Evolutionary conservation across 108 stramenopile species (phyloP).

Genomic region (Aureococcus anophagefferens): DNA sequence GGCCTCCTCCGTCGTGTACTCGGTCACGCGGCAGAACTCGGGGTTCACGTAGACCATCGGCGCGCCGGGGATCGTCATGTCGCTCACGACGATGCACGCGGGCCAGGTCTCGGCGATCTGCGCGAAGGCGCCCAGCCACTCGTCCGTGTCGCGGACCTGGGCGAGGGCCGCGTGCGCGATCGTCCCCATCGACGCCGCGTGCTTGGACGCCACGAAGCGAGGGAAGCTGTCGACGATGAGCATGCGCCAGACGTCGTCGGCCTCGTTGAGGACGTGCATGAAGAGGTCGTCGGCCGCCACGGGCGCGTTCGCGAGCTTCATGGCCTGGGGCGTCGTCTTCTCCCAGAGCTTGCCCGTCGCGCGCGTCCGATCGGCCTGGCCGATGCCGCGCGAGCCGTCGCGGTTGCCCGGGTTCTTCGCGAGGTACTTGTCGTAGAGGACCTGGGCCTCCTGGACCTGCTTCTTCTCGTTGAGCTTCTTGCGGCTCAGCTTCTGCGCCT

Average conservation of each 20-base stretch:
- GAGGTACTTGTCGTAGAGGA: no score
- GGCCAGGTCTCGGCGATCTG: conserved; percentile 32
- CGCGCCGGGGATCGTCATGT: conserved; percentile 37
- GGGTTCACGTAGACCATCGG: conserved; percentile 34
- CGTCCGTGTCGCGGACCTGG: conserved; percentile 33
- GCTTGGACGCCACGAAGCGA: conserved; percentile 30
- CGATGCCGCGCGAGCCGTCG: no score
- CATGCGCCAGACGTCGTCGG: conserved; percentile 12
- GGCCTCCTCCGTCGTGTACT: conserved; percentile 59
- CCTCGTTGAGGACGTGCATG: no score
- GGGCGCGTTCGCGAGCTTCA: no score
- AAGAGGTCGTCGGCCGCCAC: no score
- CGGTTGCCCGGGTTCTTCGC: no score
- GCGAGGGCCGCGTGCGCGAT: conserved; percentile 4
- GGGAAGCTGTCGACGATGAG: conserved; percentile 32
- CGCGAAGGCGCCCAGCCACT: conserved; percentile 36
- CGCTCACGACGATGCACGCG: conserved; percentile 32
- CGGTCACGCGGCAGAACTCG: conserved; percentile 52
- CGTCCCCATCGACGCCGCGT: conserved; percentile 11
- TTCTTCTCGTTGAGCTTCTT: no score
- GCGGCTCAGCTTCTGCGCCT: conserved; percentile 10
- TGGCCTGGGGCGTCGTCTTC: no score
- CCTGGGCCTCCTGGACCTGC: no score
- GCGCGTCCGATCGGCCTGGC: no score
- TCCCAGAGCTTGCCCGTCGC: no score